Conservation (phyloP, 164 flowering plant genomes). For the Umbilicus rupestris region DNA sequence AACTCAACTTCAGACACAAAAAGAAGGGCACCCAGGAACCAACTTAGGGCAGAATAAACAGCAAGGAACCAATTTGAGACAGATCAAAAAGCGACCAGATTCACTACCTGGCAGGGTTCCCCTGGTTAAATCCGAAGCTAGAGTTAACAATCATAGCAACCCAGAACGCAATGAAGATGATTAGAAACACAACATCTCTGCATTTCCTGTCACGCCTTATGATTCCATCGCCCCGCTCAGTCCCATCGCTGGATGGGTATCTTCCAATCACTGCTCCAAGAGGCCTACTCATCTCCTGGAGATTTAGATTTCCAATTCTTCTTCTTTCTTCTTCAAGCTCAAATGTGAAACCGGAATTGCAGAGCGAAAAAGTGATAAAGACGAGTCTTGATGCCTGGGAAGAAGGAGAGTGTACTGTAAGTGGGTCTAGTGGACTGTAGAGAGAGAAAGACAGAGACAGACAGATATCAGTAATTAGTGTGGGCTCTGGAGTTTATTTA, state of each 20-base stretch:
- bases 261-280: conserved; percentile 69
- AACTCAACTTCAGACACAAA: no score
- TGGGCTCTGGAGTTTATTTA: background rate
- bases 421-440: background rate
- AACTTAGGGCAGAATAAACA: background rate
- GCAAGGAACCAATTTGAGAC: background rate
- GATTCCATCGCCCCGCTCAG: conserved; percentile 48
- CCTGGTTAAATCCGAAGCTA: conserved; percentile 86
- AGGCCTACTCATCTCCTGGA: conserved; percentile 47
- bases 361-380: background rate
- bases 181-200: conserved; percentile 73
- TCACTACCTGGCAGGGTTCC: conserved; percentile 73
- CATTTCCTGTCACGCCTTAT: conserved; percentile 85
- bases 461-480: background rate
- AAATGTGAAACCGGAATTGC: conserved; percentile 1
- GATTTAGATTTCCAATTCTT: background rate
- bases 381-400: background rate
- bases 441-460: background rate
- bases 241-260: conserved; percentile 66
- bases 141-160: conserved; percentile 93
- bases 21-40: background rate
- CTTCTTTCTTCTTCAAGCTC: background rate
- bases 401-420: background rate
- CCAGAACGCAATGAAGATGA: conserved; percentile 86
- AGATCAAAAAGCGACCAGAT: background rate